Conservation (phyloP, 129 eudicot species). For the Pulicaria dysenterica region DNA sequence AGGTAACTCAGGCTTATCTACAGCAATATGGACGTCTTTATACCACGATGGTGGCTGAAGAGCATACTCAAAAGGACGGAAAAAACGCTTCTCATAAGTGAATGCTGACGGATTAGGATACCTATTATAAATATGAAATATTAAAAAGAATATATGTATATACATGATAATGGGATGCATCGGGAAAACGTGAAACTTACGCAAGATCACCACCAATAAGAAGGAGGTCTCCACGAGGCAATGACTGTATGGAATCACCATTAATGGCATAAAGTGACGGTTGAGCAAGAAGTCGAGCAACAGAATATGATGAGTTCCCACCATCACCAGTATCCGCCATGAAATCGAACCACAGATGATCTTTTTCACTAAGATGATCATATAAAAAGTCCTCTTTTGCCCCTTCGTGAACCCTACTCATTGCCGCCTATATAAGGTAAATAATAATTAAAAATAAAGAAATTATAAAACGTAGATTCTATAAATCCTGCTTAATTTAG, state of each 20-base stretch:
- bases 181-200: constrained; percentile 51
- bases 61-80: constrained; percentile 92
- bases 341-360: constrained; percentile 95
- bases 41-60: constrained; percentile 92
- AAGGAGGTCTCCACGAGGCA: constrained; percentile 89
- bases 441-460: too few relatives aligned
- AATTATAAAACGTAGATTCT: too few relatives aligned
- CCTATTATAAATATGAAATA: constrained; percentile 29
- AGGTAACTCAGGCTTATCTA: constrained; percentile 94
- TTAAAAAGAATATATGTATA: too few relatives aligned
- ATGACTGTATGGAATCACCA: constrained; percentile 39
- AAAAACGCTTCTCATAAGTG: constrained; percentile 84
- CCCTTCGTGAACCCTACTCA: constrained; percentile 76
- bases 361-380: constrained; percentile 79
- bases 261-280: constrained; percentile 52
- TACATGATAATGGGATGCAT: not conserved
- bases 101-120: constrained; percentile 96
- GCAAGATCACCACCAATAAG: constrained; percentile 99
- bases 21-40: constrained; percentile 88
- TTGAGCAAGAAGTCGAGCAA: constrained; percentile 93
- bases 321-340: constrained; percentile 99
- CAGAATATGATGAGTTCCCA: constrained; percentile 85
- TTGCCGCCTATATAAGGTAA: constrained; percentile 68
- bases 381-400: constrained; percentile 71
- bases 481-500: not conserved